phyloP scores from a whole-genome alignment of 164 flowering plant species.

The Aristolochia contorta region DNA sequence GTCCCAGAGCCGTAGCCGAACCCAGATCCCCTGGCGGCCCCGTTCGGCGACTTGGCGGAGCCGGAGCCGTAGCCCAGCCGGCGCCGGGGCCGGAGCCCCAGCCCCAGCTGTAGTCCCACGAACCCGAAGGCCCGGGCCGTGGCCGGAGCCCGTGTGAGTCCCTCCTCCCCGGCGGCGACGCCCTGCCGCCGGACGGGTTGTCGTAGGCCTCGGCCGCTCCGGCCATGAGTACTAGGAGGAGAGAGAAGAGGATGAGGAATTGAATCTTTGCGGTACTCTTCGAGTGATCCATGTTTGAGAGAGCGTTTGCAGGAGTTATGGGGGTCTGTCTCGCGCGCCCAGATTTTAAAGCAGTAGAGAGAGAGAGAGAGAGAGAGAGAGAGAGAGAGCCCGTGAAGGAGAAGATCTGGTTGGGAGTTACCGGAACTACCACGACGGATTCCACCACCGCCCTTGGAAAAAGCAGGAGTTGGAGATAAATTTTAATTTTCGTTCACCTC shows the following conservation, averaged over 20 bases:
- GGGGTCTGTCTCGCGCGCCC: background rate
- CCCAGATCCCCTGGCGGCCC: conserved; percentile 54
- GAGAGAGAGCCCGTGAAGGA: background rate
- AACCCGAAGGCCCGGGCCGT: conserved; percentile 52
- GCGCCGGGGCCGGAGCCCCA: conserved; percentile 63
- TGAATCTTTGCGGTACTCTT: background rate
- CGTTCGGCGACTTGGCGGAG: conserved; percentile 49
- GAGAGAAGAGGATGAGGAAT: no score
- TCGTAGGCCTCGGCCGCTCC: conserved; percentile 2
- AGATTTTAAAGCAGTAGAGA: no score
- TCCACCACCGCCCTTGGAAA: conserved; percentile 1
- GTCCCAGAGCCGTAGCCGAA: conserved; percentile 61
- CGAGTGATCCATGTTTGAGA: background rate
- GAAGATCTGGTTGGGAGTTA: background rate
- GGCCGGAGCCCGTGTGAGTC: conserved; percentile 23
- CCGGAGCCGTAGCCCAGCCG: conserved; percentile 83
- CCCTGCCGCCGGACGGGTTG: conserved; percentile 5
- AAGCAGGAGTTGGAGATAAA: no score
- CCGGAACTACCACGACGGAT: background rate
- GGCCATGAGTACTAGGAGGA: conserved; percentile 2
- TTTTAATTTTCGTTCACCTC: no score
- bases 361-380: background rate
- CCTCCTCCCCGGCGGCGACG: conserved; percentile 11
- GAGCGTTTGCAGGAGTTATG: background rate
- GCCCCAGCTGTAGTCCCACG: conserved; percentile 67